These are phyloP conservation scores for Calendula officinalis DNA, from an alignment of 129 eudicot genomes.

Conservation along the genomic window DNA sequence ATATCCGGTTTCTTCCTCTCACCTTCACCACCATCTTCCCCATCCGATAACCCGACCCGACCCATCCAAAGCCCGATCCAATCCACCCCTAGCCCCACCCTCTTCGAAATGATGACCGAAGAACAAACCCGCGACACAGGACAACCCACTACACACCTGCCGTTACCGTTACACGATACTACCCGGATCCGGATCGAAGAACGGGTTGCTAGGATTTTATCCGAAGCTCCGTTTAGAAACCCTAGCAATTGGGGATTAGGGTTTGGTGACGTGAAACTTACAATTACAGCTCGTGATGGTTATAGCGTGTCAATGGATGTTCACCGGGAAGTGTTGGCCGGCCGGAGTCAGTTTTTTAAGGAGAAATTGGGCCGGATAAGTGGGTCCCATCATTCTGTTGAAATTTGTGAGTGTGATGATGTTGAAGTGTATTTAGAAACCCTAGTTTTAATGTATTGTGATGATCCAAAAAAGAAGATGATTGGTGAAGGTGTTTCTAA, in stretches of 20 bases:
- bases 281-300: constrained; percentile 59
- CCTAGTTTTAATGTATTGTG: constrained; percentile 74
- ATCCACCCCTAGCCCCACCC: constrained; percentile 73
- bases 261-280: constrained; percentile 78
- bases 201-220: constrained; percentile 50
- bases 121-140: constrained; percentile 59
- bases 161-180: constrained; percentile 18
- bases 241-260: constrained; percentile 44
- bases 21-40: constrained; percentile 33
- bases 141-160: constrained; percentile 5
- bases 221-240: constrained; percentile 52
- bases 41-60: constrained; percentile 46
- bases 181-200: constrained; percentile 38
- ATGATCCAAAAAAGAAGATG: constrained; percentile 62
- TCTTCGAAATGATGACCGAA: constrained; percentile 81
- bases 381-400: constrained; percentile 56
- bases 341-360: constrained; percentile 63
- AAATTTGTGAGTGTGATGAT: constrained; percentile 94
- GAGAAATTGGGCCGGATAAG: constrained; percentile 63
- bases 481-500: constrained; percentile 62
- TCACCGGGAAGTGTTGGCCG: constrained; percentile 61
- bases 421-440: constrained; percentile 78
- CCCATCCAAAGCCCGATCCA: constrained; percentile 34
- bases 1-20: constrained; percentile 65
- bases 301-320: constrained; percentile 65